A percentile compares a stretch with the other conserved stretches of the same genome.
These are phyloP conservation scores for Quillaja saponaria DNA, from an alignment of 306 rosid species.

Conservation along the genomic window DNA sequence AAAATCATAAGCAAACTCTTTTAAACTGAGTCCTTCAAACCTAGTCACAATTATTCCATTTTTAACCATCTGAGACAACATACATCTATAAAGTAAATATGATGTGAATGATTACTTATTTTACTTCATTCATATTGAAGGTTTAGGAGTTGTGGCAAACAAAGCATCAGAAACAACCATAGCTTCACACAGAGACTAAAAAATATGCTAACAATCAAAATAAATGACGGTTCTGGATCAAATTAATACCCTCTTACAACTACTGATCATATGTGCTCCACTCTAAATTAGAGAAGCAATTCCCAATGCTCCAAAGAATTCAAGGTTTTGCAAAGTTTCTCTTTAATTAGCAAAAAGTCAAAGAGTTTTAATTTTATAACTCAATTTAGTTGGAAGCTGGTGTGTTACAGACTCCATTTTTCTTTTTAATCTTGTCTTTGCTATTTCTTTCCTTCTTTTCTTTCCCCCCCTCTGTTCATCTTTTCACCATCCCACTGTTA, in stretches of 20 bases:
- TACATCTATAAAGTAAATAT: not conserved
- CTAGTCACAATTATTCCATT: not conserved
- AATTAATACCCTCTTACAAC: not conserved
- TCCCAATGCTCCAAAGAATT: too few relatives aligned
- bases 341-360: too few relatives aligned
- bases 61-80: not conserved
- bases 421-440: too few relatives aligned
- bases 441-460: too few relatives aligned
- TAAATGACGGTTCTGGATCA: not conserved
- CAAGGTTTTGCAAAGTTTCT: too few relatives aligned
- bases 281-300: not conserved
- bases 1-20: constrained; percentile 3
- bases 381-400: too few relatives aligned
- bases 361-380: too few relatives aligned
- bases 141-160: not conserved
- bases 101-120: not conserved
- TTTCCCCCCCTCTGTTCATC: too few relatives aligned
- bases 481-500: too few relatives aligned
- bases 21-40: constrained; percentile 18
- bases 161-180: not conserved
- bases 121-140: not conserved
- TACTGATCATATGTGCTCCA: not conserved
- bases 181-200: too few relatives aligned
- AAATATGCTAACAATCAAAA: not conserved
- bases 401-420: too few relatives aligned